Evolutionary conservation across 441 rosid genomes (phyloP).

Genomic region (Bruguiera hainesii): DNA sequence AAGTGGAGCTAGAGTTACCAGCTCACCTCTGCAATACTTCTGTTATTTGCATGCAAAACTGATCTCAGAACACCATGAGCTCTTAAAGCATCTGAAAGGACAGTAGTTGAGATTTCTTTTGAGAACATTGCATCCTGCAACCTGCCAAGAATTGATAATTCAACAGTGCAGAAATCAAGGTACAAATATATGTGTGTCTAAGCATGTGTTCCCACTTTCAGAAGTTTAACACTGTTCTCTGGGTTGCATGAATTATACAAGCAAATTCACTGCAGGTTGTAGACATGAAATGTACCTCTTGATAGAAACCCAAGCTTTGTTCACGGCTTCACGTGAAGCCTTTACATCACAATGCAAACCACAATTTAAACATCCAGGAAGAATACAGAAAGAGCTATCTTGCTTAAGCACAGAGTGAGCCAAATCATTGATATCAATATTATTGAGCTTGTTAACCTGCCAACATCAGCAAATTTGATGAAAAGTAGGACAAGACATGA

Average conservation of each 20-base stretch:
- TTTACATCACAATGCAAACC: constrained; percentile 44
- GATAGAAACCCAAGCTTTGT: constrained; percentile 51
- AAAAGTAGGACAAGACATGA: not conserved
- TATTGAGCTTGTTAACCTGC: constrained; percentile 33
- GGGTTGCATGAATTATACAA: not conserved
- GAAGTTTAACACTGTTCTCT: not conserved
- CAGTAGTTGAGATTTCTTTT: constrained; percentile 30
- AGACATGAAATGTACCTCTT: constrained; percentile 39
- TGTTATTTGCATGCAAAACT: constrained; percentile 64
- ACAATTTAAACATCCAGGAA: constrained; percentile 55
- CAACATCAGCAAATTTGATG: constrained; percentile 9
- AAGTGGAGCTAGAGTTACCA: constrained; percentile 1
- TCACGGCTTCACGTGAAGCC: constrained; percentile 36
- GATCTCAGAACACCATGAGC: constrained; percentile 53
- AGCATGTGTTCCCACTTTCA: not conserved
- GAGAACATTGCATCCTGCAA: constrained; percentile 46
- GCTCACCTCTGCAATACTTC: constrained; percentile 77
- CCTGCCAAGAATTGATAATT: constrained; percentile 34
- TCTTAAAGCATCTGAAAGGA: constrained; percentile 47
- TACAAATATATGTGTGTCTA: not conserved
- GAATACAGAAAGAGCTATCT: constrained; percentile 23
- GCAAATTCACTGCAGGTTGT: not conserved
- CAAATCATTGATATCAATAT: constrained; percentile 29
- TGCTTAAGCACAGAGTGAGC: constrained; percentile 32
- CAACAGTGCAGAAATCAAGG: not conserved